Conservation (phyloP, 75 land plant genomes). For the Chamaecyparis obtusa region DNA sequence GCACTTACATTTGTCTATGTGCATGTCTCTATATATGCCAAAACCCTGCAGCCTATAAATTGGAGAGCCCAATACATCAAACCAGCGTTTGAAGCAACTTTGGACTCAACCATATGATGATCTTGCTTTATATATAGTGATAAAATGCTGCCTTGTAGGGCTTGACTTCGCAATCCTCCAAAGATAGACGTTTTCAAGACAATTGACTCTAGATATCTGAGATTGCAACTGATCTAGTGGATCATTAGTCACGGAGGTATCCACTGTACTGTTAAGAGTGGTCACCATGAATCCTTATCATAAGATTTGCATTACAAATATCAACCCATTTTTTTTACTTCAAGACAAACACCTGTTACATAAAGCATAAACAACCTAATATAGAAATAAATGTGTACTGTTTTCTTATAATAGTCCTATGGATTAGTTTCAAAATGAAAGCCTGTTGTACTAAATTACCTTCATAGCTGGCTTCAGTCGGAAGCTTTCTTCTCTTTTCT, state of each 20-base stretch:
- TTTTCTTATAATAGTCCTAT: not conserved
- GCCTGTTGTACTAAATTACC: constrained; percentile 27
- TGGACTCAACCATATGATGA: not conserved
- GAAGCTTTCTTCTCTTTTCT: constrained; percentile 72
- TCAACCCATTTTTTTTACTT: not conserved
- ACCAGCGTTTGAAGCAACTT: not conserved
- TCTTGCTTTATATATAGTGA: not conserved
- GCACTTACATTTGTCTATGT: too few species aligned
- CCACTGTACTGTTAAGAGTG: not conserved
- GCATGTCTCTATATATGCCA: not conserved
- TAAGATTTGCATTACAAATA: not conserved
- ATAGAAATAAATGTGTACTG: not conserved
- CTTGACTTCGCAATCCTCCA: not conserved
- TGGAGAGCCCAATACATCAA: not conserved
- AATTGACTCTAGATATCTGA: not conserved
- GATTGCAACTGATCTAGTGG: not conserved
- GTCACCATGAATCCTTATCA: not conserved
- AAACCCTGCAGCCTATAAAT: not conserved
- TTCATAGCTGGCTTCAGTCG: constrained; percentile 61
- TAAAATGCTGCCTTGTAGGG: not conserved
- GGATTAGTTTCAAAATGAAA: not conserved
- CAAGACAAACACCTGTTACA: not conserved
- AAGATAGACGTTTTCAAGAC: not conserved
- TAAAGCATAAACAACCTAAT: not conserved
- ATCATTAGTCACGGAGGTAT: not conserved